Conservation (phyloP, 306 rosid genomes). For the Astragalus membranaceus region DNA sequence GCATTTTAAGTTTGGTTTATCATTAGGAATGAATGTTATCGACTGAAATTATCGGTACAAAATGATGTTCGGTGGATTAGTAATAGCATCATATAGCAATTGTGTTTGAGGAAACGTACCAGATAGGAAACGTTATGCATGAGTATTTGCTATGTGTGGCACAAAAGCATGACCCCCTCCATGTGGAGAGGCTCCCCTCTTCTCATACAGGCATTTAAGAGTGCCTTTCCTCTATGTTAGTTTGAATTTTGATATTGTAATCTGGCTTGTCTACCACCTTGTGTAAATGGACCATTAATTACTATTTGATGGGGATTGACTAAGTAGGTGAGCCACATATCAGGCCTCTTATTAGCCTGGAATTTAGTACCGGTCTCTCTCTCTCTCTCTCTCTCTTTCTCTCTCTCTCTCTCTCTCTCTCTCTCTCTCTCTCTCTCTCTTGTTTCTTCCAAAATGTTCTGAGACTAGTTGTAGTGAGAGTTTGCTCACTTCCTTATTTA, state of each 20-base stretch:
- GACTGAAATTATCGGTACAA: neutral
- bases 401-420: neutral
- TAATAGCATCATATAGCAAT: neutral
- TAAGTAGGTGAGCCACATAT: neutral
- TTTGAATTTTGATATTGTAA: neutral
- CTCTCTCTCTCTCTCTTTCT: constrained; percentile 2
- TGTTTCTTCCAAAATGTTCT: neutral
- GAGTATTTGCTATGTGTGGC: neutral
- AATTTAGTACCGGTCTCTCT: neutral
- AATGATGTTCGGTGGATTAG: neutral
- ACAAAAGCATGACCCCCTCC: neutral
- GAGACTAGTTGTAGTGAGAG: neutral
- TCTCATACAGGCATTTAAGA: neutral
- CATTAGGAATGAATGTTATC: neutral
- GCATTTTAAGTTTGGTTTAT: neutral
- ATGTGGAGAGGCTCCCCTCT: neutral
- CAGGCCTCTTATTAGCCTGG: neutral
- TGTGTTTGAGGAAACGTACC: neutral
- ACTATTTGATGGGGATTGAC: neutral
- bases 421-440: neutral
- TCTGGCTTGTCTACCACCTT: neutral
- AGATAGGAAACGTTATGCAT: neutral
- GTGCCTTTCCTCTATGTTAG: neutral
- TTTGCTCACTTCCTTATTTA: neutral
- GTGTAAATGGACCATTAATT: neutral